A percentile compares a stretch with the other conserved stretches of the same genome.
Conservation (phyloP, 2,329 filamentous ascomycete species). For the Zalaria obscura region DNA sequence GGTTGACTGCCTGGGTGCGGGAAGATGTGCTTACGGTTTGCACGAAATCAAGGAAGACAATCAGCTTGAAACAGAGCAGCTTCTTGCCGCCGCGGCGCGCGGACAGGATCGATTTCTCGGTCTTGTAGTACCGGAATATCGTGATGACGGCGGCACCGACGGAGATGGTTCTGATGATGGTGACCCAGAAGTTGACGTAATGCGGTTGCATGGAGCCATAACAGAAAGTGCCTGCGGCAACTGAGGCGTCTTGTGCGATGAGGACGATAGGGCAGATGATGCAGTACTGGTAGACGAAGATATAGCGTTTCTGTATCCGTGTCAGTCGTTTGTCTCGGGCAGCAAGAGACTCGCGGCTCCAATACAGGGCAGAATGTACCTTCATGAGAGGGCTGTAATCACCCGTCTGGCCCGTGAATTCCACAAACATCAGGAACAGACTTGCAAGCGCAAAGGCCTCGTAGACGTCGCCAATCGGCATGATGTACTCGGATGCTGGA, state of each 20-base stretch:
- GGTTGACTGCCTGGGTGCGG: too few relatives aligned
- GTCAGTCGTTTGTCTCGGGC: conserved; percentile 2
- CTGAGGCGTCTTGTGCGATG: conserved; percentile 10
- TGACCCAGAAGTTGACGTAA: conserved; percentile 12
- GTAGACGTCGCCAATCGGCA: conserved; percentile 14
- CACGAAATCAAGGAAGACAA: conserved; percentile 14
- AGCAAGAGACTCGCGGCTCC: conserved; percentile 1
- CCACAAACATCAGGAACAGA: conserved; percentile 13
- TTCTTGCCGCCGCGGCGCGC: conserved; percentile 11
- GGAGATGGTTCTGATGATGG: conserved; percentile 8
- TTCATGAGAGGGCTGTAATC: conserved; percentile 6
- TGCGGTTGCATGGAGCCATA: conserved; percentile 8
- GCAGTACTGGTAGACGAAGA: conserved; percentile 16
- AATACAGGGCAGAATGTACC: conserved; percentile 1
- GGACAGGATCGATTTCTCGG: conserved; percentile 10
- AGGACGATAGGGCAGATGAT: conserved; percentile 10
- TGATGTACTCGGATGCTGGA: conserved; percentile 13
- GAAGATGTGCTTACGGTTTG: conserved; percentile 3
- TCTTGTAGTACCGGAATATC: conserved; percentile 12
- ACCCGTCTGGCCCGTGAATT: conserved; percentile 11
- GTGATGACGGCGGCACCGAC: conserved; percentile 11
- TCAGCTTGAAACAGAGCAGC: conserved; percentile 15
- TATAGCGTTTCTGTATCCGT: conserved; percentile 8
- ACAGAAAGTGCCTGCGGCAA: conserved; percentile 13
- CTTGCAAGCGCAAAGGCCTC: conserved; percentile 15